Evolutionary conservation across 345 rosid genomes (phyloP).

Genomic region (Linum lewisii): DNA sequence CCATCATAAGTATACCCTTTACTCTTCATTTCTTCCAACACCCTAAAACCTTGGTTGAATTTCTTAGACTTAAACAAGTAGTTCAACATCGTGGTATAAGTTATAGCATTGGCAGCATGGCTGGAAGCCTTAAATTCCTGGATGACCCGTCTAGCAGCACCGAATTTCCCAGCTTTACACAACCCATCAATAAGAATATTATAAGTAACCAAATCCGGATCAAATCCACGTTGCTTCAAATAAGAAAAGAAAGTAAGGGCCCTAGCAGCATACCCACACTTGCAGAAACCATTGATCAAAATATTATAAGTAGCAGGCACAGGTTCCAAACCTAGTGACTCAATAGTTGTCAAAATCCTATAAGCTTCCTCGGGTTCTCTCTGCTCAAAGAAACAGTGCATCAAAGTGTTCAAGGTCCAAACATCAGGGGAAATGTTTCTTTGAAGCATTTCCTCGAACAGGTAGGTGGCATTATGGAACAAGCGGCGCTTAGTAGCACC

Average conservation of each 20-base stretch:
- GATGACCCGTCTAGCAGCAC: constrained; percentile 44
- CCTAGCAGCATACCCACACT: constrained; percentile 36
- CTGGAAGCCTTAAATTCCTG: constrained; percentile 46
- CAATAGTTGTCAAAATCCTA: constrained; percentile 37
- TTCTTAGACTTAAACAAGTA: constrained; percentile 44
- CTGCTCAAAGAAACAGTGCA: constrained; percentile 60
- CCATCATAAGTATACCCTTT: constrained; percentile 74
- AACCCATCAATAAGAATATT: constrained; percentile 71
- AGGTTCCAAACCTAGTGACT: constrained; percentile 27
- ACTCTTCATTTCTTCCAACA: constrained; percentile 44
- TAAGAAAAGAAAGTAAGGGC: constrained; percentile 50
- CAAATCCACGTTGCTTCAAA: constrained; percentile 46
- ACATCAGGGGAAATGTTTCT: constrained; percentile 51
- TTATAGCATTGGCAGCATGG: constrained; percentile 48
- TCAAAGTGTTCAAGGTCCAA: constrained; percentile 77
- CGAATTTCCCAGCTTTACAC: constrained; percentile 47
- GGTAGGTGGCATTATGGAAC: constrained; percentile 31
- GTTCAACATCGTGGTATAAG: constrained; percentile 64
- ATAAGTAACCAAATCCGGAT: constrained; percentile 46
- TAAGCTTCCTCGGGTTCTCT: constrained; percentile 61
- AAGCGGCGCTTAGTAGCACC: constrained; percentile 39
- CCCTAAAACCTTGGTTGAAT: constrained; percentile 50
- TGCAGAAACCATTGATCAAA: constrained; percentile 73
- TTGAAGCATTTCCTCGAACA: constrained; percentile 83
- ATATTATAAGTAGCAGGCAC: constrained; percentile 51